Evolutionary conservation across 352 stramenopile genomes (phyloP), one percentile per base, ranked within the genome.

Genomic region (Phytophthora citricola): DNA sequence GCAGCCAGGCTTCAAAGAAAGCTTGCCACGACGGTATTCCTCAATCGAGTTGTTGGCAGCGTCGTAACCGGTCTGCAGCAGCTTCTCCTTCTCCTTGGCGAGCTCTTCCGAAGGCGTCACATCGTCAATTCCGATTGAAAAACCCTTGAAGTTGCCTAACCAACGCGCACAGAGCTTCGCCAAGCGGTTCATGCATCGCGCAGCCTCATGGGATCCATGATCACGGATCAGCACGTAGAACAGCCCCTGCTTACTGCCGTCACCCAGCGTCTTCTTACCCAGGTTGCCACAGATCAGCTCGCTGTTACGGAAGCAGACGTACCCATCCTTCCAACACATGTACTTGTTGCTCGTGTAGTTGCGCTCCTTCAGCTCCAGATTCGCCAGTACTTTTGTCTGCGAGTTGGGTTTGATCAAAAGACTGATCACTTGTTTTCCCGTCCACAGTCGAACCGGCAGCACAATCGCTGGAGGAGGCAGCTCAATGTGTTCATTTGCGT

Each of bases 81-180:
- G 93, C 22, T 93, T 82, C 41, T 97, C 81, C 83, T 99, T 99
- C 58, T 98, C 87, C 57, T 93, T 79, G 5, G 87, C 87, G 26
- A 99, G 81, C n/a, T 98, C 82, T 7, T 83, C 69, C 2, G 96
- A 98, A 36, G 98, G 98, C 20, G 97, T 99, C 9, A 99, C 98
- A 73, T 99, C 98, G 60, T 99, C 97, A 71, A 99, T 99, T 40
- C 98, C 98, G 45, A 99, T 99, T 15, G 95, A 99, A 68, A 99
- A 99, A 0, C 98, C 98, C 51, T 79, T 79, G 73, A 98, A 97
- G 65, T 96, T 92, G n/a, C 97, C 97, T 34, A 99, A 89, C 81
- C 97, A 99, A n/a, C 96, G 83, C 9, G 92, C 91, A 64, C 96
- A 99, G 12, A 99, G 81, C 76, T 99, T 99, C 0, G 98, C 96